Evolutionary conservation across 2,329 filamentous ascomycete species (phyloP), one percentile per base, ranked within the genome.

Genomic region (Botrytis fabae): DNA sequence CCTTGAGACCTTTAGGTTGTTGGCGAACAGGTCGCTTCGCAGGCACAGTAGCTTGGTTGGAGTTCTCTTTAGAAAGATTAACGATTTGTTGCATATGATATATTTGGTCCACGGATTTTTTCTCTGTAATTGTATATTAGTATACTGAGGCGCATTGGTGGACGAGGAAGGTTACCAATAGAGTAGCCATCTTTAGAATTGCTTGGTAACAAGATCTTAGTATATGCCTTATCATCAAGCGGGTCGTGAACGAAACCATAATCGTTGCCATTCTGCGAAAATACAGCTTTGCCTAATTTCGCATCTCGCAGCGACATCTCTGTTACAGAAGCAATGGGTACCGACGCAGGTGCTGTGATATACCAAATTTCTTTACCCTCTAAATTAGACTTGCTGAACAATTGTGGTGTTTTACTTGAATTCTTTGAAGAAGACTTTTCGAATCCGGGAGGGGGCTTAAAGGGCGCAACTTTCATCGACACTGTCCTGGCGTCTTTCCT

Each of bases 321-420:
- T 79, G 90, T 87, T 64, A 94, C 83, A 1, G 91, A 85, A 18
- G 88, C 89, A 73, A 94, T 86, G n/a, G 92, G 89, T 4, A 94
- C 83, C 18, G 88, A 89, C 9, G 89, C 87, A 2, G 92, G 92
- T 5, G 91, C 90, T 16, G 91, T 93, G 77, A 95, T 93, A 80
- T 94, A 93, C 92, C 92, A 95, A 74, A 94, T 85, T 80, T 94
- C 90, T 83, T 93, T 94, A 75, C 90, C 91, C 72, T 89, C 83
- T 12, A 91, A 80, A 77, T 88, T 87, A 71, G 86, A 85, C 73
- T 87, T 84, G 78, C 84, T 86, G 77, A 92, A 89, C 70, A 91
- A 82, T 35, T 86, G 83, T 14, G 86, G 76, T 65, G 73, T 69
- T 38, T 72, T 74, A 25, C 72, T 65, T 4, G 68, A 72, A 20